Evolutionary conservation across 495 filamentous ascomycete genomes (phyloP), one percentile per base, ranked within the genome.

Genomic region (Daldinia grandis): DNA sequence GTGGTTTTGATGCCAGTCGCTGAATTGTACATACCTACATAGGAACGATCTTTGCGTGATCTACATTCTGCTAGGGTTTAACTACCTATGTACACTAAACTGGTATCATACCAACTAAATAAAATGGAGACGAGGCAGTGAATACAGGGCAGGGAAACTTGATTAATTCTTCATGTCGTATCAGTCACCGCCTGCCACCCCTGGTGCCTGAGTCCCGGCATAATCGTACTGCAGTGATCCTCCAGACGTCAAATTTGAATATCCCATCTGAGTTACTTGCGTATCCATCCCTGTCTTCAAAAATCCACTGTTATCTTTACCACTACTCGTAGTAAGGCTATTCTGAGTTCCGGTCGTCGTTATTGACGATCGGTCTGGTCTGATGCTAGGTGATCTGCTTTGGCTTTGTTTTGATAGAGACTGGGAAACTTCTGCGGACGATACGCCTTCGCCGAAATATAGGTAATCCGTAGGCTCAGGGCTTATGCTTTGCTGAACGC

Each of bases 191-290:
- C 42, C 42, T 21, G 42, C 42, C 6, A 47, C 42, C 3, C 17
- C 17, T 9, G 42, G 42, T 47, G 42, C 42, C 42, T 47, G 42
- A 47, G 42, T 24, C 42, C 42, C 42, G 2, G 42, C 42, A 21
- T 47, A 47, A 24, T 47, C 42, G 19, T 47, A 47, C 21, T 47
- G 42, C 14, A 47, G 42, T 9, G 42, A 47, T 21, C 42, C 42
- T 47, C 42, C 42, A 24, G 24, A 14, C 8, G 42, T 67, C 8
- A 67, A 31, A 55, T 55, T 55, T 6, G 56, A 60, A 27, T 67
- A 67, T 25, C 57, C 64, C 64, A 67, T 67, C 37, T 67, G 64
- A 27, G 44, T 21, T 47, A 57, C 55, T 7, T 61, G 64, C 15
- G 55, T 61, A 53, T 55, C 60, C 35, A 67, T n/a, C 3, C 47